Percentiles rank a stretch among this genome's conserved stretches.
phyloP scores from a whole-genome alignment of 805 yeast genomes.

The Sungouiozyma intestinalis region DNA sequence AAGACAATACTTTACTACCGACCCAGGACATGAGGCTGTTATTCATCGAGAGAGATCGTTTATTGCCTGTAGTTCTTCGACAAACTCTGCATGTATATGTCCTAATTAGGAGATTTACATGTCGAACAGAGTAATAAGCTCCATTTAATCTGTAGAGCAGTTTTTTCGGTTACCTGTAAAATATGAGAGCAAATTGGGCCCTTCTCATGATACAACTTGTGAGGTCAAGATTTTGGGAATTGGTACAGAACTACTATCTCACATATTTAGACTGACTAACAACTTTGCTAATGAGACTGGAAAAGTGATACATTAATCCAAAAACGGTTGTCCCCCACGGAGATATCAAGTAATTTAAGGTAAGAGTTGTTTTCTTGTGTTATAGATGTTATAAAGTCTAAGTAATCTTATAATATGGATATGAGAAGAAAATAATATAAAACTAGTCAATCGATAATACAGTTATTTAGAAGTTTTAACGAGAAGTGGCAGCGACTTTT shows the following conservation, averaged over 20 bases:
- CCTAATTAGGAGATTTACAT: not conserved
- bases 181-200: too few species aligned
- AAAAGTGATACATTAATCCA: too few species aligned
- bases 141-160: not conserved
- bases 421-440: too few species aligned
- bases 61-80: not conserved
- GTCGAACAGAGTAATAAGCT: not conserved
- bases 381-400: not conserved
- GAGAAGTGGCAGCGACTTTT: slow-evolving; percentile 93
- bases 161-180: not conserved
- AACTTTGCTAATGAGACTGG: too few species aligned
- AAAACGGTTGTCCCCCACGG: too few species aligned
- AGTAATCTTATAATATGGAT: not conserved
- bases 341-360: too few species aligned
- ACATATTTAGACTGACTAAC: too few species aligned
- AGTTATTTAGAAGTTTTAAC: slow-evolving; percentile 42
- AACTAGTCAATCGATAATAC: not conserved
- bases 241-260: too few species aligned
- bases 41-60: not conserved
- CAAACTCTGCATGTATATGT: not conserved
- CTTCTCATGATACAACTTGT: too few species aligned
- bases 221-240: too few species aligned
- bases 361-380: too few species aligned
- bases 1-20: not conserved
- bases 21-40: not conserved